Percentiles rank a stretch among this genome's conserved stretches.
Conservation (phyloP, 2,329 filamentous ascomycete genomes). For the Colletotrichum zoysiae region DNA sequence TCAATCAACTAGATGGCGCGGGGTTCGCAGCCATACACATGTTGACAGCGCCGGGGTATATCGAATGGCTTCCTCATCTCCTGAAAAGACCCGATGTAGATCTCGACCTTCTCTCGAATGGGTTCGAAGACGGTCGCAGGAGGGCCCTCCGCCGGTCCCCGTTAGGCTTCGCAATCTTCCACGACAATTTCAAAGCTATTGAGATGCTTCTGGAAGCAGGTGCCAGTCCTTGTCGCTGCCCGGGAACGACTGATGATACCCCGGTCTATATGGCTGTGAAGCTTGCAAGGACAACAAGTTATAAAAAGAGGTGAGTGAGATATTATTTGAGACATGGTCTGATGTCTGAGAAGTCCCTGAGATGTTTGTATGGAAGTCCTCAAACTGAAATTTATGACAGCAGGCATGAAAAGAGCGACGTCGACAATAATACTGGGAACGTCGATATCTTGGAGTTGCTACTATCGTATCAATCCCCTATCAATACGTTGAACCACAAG, state of each 20-base stretch:
- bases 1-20: constrained; percentile 39
- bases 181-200: constrained; percentile 39
- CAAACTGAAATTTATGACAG: neutral
- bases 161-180: constrained; percentile 42
- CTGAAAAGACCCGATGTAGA: constrained; percentile 25
- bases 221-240: constrained; percentile 41
- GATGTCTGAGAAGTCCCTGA: neutral
- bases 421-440: constrained; percentile 10
- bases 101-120: constrained; percentile 26
- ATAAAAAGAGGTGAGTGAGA: neutral
- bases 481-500: constrained; percentile 31
- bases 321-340: accelerated
- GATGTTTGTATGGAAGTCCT: too few species aligned
- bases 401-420: neutral
- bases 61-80: constrained; percentile 34
- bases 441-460: constrained; percentile 34
- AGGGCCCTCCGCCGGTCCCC: constrained; percentile 33
- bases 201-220: constrained; percentile 43
- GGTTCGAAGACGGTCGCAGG: neutral
- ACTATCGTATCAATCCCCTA: constrained; percentile 27
- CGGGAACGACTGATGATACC: constrained; percentile 1
- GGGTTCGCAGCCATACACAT: constrained; percentile 40
- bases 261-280: constrained; percentile 30
- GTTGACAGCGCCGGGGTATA: constrained; percentile 40
- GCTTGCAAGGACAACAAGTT: neutral